Evolutionary conservation across 345 rosid genomes (phyloP).

Genomic region (Nasturtium officinale): DNA sequence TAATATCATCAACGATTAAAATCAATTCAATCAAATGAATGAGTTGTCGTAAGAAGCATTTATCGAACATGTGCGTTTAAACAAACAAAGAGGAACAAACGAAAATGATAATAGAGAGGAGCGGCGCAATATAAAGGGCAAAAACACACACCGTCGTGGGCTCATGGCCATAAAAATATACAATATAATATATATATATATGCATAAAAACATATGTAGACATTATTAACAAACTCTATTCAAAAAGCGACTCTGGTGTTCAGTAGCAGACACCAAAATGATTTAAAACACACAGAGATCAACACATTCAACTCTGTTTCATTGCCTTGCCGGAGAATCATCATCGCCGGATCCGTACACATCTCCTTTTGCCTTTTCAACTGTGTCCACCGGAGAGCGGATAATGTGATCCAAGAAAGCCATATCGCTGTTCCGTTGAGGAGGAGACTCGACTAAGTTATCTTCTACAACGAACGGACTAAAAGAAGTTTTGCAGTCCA

Average conservation of each 20-base stretch:
- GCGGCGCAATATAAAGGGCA: too few relatives aligned
- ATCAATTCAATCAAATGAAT: slow-evolving; percentile 2
- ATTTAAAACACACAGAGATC: neutral
- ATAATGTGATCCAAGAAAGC: slow-evolving; percentile 36
- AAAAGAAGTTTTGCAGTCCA: slow-evolving; percentile 23
- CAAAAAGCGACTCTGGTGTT: neutral
- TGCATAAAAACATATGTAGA: slow-evolving; percentile 15
- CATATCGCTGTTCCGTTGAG: slow-evolving; percentile 27
- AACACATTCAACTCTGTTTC: slow-evolving; percentile 1
- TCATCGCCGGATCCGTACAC: neutral
- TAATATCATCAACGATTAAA: neutral
- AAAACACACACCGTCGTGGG: slow-evolving; percentile 2
- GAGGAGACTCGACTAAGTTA: slow-evolving; percentile 14
- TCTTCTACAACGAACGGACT: neutral
- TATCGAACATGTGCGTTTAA: neutral
- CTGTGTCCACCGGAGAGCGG: slow-evolving; percentile 25
- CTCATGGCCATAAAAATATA: neutral
- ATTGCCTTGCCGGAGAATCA: slow-evolving; percentile 8
- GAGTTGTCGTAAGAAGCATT: neutral
- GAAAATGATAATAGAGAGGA: neutral
- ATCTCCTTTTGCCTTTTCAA: neutral
- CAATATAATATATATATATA: neutral
- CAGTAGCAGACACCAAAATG: slow-evolving; percentile 9
- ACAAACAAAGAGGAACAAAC: neutral
- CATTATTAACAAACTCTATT: slow-evolving; percentile 26